Conservation (phyloP, 768 basidiomycete genomes). For the Leccinellum rugosiceps region DNA sequence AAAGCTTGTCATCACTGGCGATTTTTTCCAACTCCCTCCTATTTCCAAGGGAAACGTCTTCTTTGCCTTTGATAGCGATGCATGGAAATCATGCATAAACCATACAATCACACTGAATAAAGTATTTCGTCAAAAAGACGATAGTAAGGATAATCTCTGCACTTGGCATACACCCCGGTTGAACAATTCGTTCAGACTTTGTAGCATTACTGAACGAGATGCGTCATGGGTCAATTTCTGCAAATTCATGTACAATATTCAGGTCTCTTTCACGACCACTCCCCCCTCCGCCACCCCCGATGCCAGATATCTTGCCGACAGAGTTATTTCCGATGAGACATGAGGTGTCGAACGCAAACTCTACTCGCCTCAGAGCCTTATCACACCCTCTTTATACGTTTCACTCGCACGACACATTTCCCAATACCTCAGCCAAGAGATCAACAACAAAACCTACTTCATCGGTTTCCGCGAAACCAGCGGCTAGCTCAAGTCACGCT, state of each 20-base stretch:
- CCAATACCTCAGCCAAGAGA: slow-evolving; percentile 1
- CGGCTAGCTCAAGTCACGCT: slow-evolving; percentile 18
- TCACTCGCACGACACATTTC: slow-evolving; percentile 48
- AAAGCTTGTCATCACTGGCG: slow-evolving; percentile 52
- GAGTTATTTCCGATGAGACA: slow-evolving; percentile 63
- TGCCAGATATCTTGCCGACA: slow-evolving; percentile 42
- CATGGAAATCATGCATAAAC: slow-evolving; percentile 43
- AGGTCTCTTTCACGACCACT: slow-evolving; percentile 37
- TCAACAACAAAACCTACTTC: slow-evolving; percentile 3
- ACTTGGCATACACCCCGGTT: background rate
- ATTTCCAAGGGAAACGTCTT: slow-evolving; percentile 45
- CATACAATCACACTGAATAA: slow-evolving; percentile 63
- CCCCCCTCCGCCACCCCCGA: slow-evolving; percentile 18
- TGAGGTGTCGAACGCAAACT: slow-evolving; percentile 68
- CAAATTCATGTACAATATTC: slow-evolving; percentile 46
- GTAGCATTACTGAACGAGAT: slow-evolving; percentile 75
- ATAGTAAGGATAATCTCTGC: slow-evolving; percentile 39
- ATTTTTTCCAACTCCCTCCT: slow-evolving; percentile 60
- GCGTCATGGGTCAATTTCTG: slow-evolving; percentile 55
- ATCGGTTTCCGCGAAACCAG: background rate
- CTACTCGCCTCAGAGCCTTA: slow-evolving; percentile 48
- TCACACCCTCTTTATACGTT: slow-evolving; percentile 42
- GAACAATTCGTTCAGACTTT: slow-evolving; percentile 44
- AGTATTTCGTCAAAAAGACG: slow-evolving; percentile 76
- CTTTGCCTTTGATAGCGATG: slow-evolving; percentile 65